Conservation (phyloP, 1,139 yeast species). For the Candida glucosophila region DNA sequence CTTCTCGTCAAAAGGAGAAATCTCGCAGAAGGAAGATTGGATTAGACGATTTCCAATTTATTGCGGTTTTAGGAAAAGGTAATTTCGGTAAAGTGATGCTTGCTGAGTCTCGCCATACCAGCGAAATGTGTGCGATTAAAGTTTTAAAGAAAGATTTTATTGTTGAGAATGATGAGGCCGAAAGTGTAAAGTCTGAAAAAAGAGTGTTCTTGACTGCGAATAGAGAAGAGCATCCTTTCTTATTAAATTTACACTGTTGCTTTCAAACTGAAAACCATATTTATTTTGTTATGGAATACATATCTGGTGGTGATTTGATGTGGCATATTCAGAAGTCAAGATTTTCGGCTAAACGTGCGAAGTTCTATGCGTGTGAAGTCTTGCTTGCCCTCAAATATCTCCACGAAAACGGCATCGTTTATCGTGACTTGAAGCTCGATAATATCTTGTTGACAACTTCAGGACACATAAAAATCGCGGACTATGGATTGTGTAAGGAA, state of each 20-base stretch:
- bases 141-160: slow-evolving; percentile 92
- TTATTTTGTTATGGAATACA: slow-evolving; percentile 96
- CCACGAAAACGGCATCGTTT: slow-evolving; percentile 93
- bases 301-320: slow-evolving; percentile 97
- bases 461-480: slow-evolving; percentile 97
- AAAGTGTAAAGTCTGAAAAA: slow-evolving; percentile 88
- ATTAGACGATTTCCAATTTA: slow-evolving; percentile 84
- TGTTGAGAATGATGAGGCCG: slow-evolving; percentile 92
- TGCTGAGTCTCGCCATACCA: slow-evolving; percentile 81
- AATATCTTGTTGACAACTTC: slow-evolving; percentile 79
- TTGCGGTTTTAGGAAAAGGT: slow-evolving; percentile 95
- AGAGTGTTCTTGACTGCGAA: slow-evolving; percentile 88
- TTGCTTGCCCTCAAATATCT: slow-evolving; percentile 82
- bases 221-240: slow-evolving; percentile 84
- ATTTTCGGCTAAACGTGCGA: slow-evolving; percentile 85
- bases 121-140: slow-evolving; percentile 82
- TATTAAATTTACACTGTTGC: slow-evolving; percentile 85
- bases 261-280: slow-evolving; percentile 97
- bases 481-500: slow-evolving; percentile 94
- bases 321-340: slow-evolving; percentile 96
- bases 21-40: slow-evolving; percentile 67
- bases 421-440: slow-evolving; percentile 88
- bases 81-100: slow-evolving; percentile 97
- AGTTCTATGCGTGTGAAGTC: slow-evolving; percentile 95
- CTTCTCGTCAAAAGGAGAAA: slow-evolving; percentile 14